Evolutionary conservation across 148 eudicot species (phyloP), one percentile per base, ranked within the genome.

Genomic region (Simmondsia chinensis): DNA sequence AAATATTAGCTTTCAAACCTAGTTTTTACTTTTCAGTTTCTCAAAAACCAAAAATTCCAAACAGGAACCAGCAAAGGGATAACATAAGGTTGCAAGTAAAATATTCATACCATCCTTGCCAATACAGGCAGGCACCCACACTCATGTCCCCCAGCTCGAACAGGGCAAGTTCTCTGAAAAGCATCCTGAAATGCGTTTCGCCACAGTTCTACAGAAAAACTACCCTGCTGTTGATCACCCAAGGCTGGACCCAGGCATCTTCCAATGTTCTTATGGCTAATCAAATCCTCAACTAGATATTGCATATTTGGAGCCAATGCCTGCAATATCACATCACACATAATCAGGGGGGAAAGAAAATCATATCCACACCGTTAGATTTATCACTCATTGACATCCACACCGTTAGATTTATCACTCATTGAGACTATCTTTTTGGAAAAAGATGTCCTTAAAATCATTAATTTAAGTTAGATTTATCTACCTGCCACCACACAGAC

Each of bases 401-500:
- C n/a, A n/a, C n/a, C n/a, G n/a, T n/a, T n/a, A n/a, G n/a, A n/a
- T n/a, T n/a, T n/a, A n/a, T n/a, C n/a, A n/a, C n/a, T n/a, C n/a
- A n/a, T n/a, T n/a, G n/a, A n/a, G n/a, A n/a, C n/a, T n/a, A n/a
- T n/a, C n/a, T n/a, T n/a, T n/a, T n/a, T n/a, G n/a, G n/a, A n/a
- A n/a, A n/a, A n/a, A n/a, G n/a, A n/a, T 22, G 4, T 13, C 18
- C 6, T 11, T 19, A 21, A n/a, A 34, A 3, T 2, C 9, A 51
- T 47, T 23, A 29, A 56, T 34, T 21, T 18, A 33, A 30, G n/a
- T 39, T 27, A 2, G 20, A 1, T 16, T 37, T 38, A 34, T 38
- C 10, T 60, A 87, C 96, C 96, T 87, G 96, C 88, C 89, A 80
- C 96, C 96, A 87, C 42, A 83, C 81, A 24, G 94, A 87, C 57